Percentiles rank a stretch among this genome's conserved stretches.
Evolutionary conservation across 192 early-diverging fungal species (phyloP).

Genomic region (Gonapodya prolifera): DNA sequence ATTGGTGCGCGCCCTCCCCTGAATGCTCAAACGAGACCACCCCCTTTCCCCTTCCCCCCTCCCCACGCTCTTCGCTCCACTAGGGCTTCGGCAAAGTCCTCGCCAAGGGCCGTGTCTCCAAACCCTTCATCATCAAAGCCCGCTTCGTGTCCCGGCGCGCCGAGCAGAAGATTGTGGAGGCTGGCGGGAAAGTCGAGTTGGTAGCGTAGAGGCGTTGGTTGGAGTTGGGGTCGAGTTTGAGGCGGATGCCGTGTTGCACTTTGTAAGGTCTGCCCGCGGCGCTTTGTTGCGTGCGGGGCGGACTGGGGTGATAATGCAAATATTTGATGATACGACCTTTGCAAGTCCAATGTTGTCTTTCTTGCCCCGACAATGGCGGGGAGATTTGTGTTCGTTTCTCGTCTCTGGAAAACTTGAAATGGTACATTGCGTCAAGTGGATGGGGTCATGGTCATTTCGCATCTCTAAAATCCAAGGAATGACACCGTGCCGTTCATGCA

Average conservation of each 20-base stretch:
- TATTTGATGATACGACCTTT: background rate
- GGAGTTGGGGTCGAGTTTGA: background rate
- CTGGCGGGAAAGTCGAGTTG: constrained; percentile 49
- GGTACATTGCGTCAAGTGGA: no score
- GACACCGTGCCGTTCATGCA: no score
- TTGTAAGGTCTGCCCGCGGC: background rate
- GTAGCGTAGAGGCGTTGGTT: background rate
- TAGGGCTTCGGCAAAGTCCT: constrained; percentile 93
- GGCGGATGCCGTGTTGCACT: background rate
- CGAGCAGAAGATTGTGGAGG: constrained; percentile 98
- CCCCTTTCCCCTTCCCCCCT: background rate
- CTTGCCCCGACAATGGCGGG: background rate
- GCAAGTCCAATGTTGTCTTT: background rate
- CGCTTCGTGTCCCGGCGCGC: constrained; percentile 81
- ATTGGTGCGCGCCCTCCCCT: no score
- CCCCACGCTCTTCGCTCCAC: background rate
- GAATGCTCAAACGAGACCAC: no score
- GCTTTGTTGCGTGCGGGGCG: background rate
- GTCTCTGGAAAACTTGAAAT: background rate
- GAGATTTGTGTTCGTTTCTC: background rate
- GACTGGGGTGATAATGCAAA: background rate
- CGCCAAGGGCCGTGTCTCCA: constrained; percentile 75
- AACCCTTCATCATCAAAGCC: constrained; percentile 93
- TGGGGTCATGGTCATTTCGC: no score
- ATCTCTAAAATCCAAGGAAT: no score